Conservation (phyloP, 805 yeast genomes). For the Yamadazyma ubonensis region DNA sequence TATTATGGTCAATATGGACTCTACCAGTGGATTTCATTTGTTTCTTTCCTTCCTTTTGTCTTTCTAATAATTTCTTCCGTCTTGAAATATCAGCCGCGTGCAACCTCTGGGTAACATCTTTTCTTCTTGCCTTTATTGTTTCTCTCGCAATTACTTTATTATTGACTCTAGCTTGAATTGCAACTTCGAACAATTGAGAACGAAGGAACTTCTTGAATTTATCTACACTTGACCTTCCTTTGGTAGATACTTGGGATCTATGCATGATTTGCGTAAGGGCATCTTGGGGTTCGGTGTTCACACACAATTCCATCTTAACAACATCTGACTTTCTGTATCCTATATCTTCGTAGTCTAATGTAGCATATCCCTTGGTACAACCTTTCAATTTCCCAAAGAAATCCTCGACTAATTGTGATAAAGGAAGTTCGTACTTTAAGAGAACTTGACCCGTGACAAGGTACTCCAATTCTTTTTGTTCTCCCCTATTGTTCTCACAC, state of each 20-base stretch:
- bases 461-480: slow-evolving; percentile 75
- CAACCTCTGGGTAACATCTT: slow-evolving; percentile 89
- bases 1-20: slow-evolving; percentile 76
- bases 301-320: slow-evolving; percentile 83
- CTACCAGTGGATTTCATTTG: slow-evolving; percentile 76
- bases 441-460: slow-evolving; percentile 78
- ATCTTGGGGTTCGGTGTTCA: slow-evolving; percentile 86
- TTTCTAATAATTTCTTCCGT: slow-evolving; percentile 79
- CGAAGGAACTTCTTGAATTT: slow-evolving; percentile 76
- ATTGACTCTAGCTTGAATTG: slow-evolving; percentile 85
- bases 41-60: slow-evolving; percentile 94
- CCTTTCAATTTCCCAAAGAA: slow-evolving; percentile 93
- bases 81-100: slow-evolving; percentile 94
- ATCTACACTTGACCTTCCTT: slow-evolving; percentile 80
- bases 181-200: slow-evolving; percentile 87
- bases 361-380: slow-evolving; percentile 87
- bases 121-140: slow-evolving; percentile 88
- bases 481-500: slow-evolving; percentile 82
- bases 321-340: slow-evolving; percentile 82
- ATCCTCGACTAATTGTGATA: slow-evolving; percentile 90
- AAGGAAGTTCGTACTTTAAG: slow-evolving; percentile 76
- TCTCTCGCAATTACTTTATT: slow-evolving; percentile 83
- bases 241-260: slow-evolving; percentile 64
- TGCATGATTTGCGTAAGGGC: slow-evolving; percentile 93
- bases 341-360: slow-evolving; percentile 90